A percentile compares a stretch with the other conserved stretches of the same genome.
phyloP scores from a whole-genome alignment of 306 rosid genomes.

The Ormosia semicastrata region DNA sequence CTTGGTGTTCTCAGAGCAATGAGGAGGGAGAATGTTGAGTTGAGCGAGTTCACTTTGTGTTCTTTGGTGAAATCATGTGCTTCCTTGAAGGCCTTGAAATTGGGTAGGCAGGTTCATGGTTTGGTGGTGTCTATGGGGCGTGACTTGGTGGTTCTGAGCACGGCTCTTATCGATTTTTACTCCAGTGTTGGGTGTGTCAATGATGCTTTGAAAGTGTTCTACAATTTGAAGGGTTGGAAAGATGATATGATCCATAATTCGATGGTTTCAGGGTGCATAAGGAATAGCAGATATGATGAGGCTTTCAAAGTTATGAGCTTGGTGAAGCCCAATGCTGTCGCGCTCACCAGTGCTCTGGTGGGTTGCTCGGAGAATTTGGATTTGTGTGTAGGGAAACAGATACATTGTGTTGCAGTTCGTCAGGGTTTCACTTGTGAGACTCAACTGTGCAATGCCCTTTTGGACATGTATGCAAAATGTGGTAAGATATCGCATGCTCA shows the following conservation, averaged over 20 bases:
- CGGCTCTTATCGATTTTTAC: slow-evolving; percentile 66
- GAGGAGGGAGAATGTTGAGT: slow-evolving; percentile 49
- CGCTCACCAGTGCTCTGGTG: slow-evolving; percentile 54
- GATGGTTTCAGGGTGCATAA: slow-evolving; percentile 55
- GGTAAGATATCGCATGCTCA: slow-evolving; percentile 45
- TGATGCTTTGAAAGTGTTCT: slow-evolving; percentile 54
- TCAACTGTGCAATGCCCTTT: slow-evolving; percentile 50
- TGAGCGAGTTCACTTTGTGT: slow-evolving; percentile 61
- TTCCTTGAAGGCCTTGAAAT: slow-evolving; percentile 46
- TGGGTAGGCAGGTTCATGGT: slow-evolving; percentile 71
- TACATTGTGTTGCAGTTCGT: slow-evolving; percentile 60
- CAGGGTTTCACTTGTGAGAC: slow-evolving; percentile 45
- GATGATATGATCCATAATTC: slow-evolving; percentile 56
- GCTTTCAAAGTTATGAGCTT: slow-evolving; percentile 46
- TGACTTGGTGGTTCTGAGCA: slow-evolving; percentile 61
- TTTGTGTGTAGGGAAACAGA: slow-evolving; percentile 57
- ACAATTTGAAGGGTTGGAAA: slow-evolving; percentile 37
- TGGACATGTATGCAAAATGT: slow-evolving; percentile 68
- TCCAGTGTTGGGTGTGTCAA: slow-evolving; percentile 41
- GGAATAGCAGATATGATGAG: slow-evolving; percentile 40
- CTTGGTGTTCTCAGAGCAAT: slow-evolving; percentile 45
- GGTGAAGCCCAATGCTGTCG: slow-evolving; percentile 56
- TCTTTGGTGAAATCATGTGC: slow-evolving; percentile 63
- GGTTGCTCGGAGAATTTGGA: slow-evolving; percentile 64
- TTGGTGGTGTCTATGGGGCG: slow-evolving; percentile 56